Evolutionary conservation across 495 filamentous ascomycete genomes (phyloP).

Genomic region (Hypoxylon crocopeplum): DNA sequence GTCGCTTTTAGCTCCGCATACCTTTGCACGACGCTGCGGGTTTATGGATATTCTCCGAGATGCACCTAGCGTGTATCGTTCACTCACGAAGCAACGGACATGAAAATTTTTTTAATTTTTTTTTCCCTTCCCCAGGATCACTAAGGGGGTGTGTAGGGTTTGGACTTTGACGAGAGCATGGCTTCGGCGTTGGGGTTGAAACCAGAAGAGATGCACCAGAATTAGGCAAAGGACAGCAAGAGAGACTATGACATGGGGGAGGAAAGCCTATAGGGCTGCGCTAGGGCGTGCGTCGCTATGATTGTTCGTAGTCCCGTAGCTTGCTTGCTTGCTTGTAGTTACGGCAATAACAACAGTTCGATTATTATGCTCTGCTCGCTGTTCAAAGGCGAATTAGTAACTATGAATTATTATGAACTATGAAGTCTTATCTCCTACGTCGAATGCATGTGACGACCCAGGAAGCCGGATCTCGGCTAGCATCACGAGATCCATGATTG

Average conservation of each 20-base stretch:
- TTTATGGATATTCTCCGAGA: constrained; percentile 27
- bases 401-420: no score
- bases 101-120: constrained; percentile 1
- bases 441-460: no score
- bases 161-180: constrained; percentile 20
- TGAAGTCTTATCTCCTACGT: no score
- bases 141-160: background rate
- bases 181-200: constrained; percentile 20
- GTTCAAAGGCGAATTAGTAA: no score
- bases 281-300: no score
- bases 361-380: no score
- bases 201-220: background rate
- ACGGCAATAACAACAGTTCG: no score
- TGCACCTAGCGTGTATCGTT: constrained; percentile 19
- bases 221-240: background rate
- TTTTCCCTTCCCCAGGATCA: background rate
- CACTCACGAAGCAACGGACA: constrained; percentile 24
- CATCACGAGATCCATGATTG: no score
- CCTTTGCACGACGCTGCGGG: background rate
- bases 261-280: no score
- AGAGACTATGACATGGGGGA: background rate
- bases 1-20: background rate
- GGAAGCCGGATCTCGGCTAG: no score
- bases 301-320: no score
- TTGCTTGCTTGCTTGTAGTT: no score